phyloP scores from a whole-genome alignment of 345 rosid species.

The thale cress (Arabidopsis thaliana) region TAIR10.1 NC_003076.8:25439501-25440000 shows the following conservation, averaged over 20 bases:
- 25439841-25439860: slow-evolving; percentile 33
- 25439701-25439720: slow-evolving; percentile 41
- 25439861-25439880: slow-evolving; percentile 25
- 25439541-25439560: slow-evolving; percentile 27
- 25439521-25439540: slow-evolving; percentile 27
- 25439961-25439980: slow-evolving; percentile 7
- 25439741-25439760: slow-evolving; percentile 28
- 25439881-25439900: slow-evolving; percentile 25
- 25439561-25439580: slow-evolving; percentile 25
- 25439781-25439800: slow-evolving; percentile 29
- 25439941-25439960: slow-evolving; percentile 5
- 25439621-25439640: slow-evolving; percentile 19
- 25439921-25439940: slow-evolving; percentile 8
- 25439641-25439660: not conserved
- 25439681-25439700: slow-evolving; percentile 33
- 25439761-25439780: slow-evolving; percentile 23
- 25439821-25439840: not conserved
- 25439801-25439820: slow-evolving; percentile 24
- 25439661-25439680: not conserved
- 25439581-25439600: slow-evolving; percentile 36
- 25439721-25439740: slow-evolving; percentile 28
- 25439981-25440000: not conserved
- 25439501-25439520: slow-evolving; percentile 38
- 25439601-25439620: slow-evolving; percentile 27
- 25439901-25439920: slow-evolving; percentile 30